Percentiles rank a stretch among this genome's conserved stretches.
Conservation (phyloP, 2,329 filamentous ascomycete genomes). For the Aspergillus flavus region DNA sequence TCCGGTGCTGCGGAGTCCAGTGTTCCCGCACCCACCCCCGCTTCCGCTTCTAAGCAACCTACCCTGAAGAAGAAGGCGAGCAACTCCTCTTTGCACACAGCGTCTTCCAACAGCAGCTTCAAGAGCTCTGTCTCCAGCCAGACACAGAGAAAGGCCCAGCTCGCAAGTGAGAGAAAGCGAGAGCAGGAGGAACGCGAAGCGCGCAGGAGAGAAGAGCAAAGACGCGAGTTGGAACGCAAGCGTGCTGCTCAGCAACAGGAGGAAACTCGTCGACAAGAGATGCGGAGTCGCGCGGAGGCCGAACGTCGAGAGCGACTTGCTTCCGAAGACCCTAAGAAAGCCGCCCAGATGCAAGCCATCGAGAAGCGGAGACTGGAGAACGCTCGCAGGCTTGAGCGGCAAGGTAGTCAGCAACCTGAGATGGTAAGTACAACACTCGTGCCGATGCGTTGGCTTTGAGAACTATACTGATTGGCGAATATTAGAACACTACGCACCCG, state of each 20-base stretch:
- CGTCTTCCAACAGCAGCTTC: slow-evolving; percentile 58
- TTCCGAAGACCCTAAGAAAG: slow-evolving; percentile 66
- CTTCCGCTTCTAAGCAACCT: slow-evolving; percentile 50
- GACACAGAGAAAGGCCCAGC: slow-evolving; percentile 70
- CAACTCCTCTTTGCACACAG: slow-evolving; percentile 63
- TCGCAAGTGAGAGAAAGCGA: slow-evolving; percentile 77
- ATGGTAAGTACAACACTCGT: slow-evolving; percentile 31
- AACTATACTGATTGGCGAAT: slow-evolving; percentile 9
- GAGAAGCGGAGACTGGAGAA: slow-evolving; percentile 55
- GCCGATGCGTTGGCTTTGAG: background rate
- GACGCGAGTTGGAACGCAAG: slow-evolving; percentile 78
- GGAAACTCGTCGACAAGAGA: slow-evolving; percentile 64
- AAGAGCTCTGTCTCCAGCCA: slow-evolving; percentile 65
- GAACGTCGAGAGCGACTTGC: slow-evolving; percentile 50
- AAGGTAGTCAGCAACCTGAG: slow-evolving; percentile 48
- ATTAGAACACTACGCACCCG: slow-evolving; percentile 28
- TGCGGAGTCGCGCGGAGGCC: slow-evolving; percentile 62
- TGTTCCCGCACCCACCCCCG: slow-evolving; percentile 48
- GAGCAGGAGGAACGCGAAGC: slow-evolving; percentile 81
- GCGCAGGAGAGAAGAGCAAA: slow-evolving; percentile 77
- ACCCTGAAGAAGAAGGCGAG: slow-evolving; percentile 66
- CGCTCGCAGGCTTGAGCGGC: slow-evolving; percentile 48
- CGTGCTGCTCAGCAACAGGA: slow-evolving; percentile 60
- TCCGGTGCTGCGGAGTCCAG: slow-evolving; percentile 60
- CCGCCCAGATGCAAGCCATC: slow-evolving; percentile 62